These are phyloP conservation scores for Chalciporus piperatus DNA, from an alignment of 768 basidiomycete genomes.

Conservation along the genomic window DNA sequence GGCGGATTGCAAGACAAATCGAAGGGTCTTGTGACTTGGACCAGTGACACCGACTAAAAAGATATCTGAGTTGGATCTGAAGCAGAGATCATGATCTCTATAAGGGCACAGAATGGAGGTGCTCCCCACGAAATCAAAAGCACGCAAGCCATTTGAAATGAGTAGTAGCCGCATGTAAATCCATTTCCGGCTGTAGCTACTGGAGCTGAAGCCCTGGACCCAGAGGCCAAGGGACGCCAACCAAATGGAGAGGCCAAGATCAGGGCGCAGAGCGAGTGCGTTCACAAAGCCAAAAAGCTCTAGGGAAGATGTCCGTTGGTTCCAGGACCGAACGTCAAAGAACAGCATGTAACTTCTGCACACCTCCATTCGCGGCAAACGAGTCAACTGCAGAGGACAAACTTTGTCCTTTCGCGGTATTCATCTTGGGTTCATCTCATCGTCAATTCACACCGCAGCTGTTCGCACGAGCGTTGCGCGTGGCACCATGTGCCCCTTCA, in stretches of 20 bases:
- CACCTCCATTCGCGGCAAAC: constrained; percentile 4
- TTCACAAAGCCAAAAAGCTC: constrained; percentile 1
- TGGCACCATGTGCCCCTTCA: too few relatives aligned
- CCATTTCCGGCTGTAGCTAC: not conserved
- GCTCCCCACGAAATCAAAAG: too few relatives aligned
- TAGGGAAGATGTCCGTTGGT: not conserved
- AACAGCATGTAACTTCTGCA: not conserved
- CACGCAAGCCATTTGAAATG: too few relatives aligned
- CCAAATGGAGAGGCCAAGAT: not conserved
- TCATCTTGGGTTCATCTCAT: too few relatives aligned
- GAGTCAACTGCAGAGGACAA: not conserved
- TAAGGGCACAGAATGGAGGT: not conserved
- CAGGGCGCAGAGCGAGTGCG: not conserved
- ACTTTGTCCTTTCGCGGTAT: not conserved
- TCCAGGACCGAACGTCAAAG: not conserved
- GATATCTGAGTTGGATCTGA: not conserved
- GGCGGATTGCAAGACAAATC: too few relatives aligned
- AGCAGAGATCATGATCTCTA: not conserved
- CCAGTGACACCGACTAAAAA: not conserved
- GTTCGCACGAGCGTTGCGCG: too few relatives aligned
- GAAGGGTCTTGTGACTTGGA: too few relatives aligned
- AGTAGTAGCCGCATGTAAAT: not conserved
- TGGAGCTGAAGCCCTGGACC: too few relatives aligned
- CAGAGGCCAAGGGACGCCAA: too few relatives aligned
- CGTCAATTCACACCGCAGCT: too few relatives aligned